Base-by-base conservation (phyloP, 768 basidiomycete genomes). In the Pleurotus citrinopileatus region DNA sequence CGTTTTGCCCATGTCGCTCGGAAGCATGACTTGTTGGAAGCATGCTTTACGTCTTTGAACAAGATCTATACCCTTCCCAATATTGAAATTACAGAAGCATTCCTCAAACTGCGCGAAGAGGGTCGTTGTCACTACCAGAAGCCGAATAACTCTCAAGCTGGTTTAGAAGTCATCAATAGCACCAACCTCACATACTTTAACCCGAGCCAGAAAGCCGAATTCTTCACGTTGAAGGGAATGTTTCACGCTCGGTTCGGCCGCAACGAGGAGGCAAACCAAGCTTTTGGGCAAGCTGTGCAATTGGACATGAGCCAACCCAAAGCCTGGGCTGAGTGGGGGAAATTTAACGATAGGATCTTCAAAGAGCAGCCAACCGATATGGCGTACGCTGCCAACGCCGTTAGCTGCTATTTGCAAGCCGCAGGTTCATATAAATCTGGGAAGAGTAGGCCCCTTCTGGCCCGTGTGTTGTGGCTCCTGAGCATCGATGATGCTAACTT, bases 171-270 rank as follows among this genome's bases (percentile, higher is more conserved):
- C 53, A 99, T 99, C 78, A 99, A 98, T 70, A 98, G 98, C 63
- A 99, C 97, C 12, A 99, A 99, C 67, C 74, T 99, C 54, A 91
- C 96, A 80, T 99, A 98, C 75, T 99, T 99, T 73, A 92, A 94
- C 17, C 83, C 76, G 5, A 71, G 83, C 2, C 97, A 99, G 67
- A 99, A 99, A 67, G 94, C 97, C 42, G 96, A 99, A 67, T 99
- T 99, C 71, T 93, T 93, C 69, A 98, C 95, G 3, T 75, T 98
- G 65, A 99, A 99, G 70, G 97, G 93, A 36, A 95, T 99, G 91
- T 99, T 99, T 75, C 87, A 96, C 60, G 90, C 94, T 42, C 85
- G 89, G 56, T 83, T 92, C 40, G 84, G 83, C 25, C 87, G 89
- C 47, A 82, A 83, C 58, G 93, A 97, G 3, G 96, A 98, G 5